Conservation (phyloP, 768 basidiomycete genomes). For the Lyophyllum shimeji region DNA sequence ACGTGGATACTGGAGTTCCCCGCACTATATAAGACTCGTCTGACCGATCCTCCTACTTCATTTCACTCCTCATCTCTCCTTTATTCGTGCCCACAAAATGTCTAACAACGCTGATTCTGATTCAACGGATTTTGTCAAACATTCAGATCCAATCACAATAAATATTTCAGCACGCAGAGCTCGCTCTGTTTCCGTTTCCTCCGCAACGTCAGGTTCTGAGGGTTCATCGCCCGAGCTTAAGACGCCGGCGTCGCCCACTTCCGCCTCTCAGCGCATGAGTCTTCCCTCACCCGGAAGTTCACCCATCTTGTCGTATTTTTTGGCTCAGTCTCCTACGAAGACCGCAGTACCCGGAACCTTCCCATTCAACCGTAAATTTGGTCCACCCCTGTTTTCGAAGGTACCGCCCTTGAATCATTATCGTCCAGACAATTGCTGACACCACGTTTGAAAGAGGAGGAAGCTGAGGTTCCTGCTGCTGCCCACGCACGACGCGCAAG, state of each 20-base stretch:
- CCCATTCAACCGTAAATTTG: constrained; percentile 60
- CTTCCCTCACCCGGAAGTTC: constrained; percentile 59
- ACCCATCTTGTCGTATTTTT: constrained; percentile 70
- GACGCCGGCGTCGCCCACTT: constrained; percentile 55
- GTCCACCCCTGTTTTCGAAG: constrained; percentile 62
- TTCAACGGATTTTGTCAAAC: constrained; percentile 32
- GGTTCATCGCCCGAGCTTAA: constrained; percentile 51
- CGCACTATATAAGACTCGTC: constrained; percentile 18
- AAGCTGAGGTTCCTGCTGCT: constrained; percentile 40
- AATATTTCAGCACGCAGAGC: constrained; percentile 39
- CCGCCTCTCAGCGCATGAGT: constrained; percentile 43
- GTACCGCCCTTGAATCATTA: constrained; percentile 30
- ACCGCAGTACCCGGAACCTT: constrained; percentile 46
- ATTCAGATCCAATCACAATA: constrained; percentile 69
- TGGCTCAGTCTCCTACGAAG: constrained; percentile 62
- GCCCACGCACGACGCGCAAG: constrained; percentile 64
- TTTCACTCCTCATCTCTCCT: constrained; percentile 20
- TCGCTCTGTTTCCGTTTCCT: constrained; percentile 66
- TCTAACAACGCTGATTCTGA: constrained; percentile 28
- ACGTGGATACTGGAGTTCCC: constrained; percentile 14
- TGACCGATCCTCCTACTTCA: constrained; percentile 9
- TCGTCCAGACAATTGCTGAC: not conserved
- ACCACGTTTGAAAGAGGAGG: constrained; percentile 35
- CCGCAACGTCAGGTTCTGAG: constrained; percentile 53
- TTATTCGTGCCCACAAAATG: constrained; percentile 16